Evolutionary conservation across 257 asterid genomes (phyloP), one percentile per base, ranked within the genome.

Genomic region (Vinca minor): DNA sequence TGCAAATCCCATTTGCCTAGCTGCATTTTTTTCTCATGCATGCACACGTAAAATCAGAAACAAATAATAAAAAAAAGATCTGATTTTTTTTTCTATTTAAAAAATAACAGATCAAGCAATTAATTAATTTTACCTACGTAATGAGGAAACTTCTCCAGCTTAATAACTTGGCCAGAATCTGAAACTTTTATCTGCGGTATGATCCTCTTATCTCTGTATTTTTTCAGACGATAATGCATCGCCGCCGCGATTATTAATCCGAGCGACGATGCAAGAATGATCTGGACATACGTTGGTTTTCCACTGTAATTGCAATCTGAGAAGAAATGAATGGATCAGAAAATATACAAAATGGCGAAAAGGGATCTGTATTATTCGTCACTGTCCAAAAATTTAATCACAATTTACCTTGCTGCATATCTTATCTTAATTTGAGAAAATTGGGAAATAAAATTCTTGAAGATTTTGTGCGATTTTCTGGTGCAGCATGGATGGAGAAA

Each of bases 91-190:
- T 34, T 7, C 38, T 34, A 2, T n/a, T n/a, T n/a, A n/a, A 34
- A 34, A 3, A 6, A 20, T 28, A 34, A 47, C 59, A 57, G 73
- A 74, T 65, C 61, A 21, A 49, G 65, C 47, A 63, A 45, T 83
- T n/a, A n/a, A n/a, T n/a, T n/a, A n/a, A n/a, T n/a, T n/a, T n/a
- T 87, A 93, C 98, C 98, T 81, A 92, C 96, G 64, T 92, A 89
- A 63, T 92, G 95, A 34, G 96, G 78, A 80, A 89, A 89, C 59
- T 73, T 84, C 60, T 92, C 98, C 11, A 87, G 71, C 86, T 77
- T 75, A 48, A 84, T n/a, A 59, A 84, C 76, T 77, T 89, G 89
- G 25, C 89, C 94, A 0, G 85, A 70, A 32, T 82, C 83, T 3
- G 96, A 69, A 54, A 87, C 73, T 68, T 75, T 83, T 21, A 85